These are phyloP conservation scores for Lichenothelia convexa DNA, from an alignment of 495 filamentous ascomycete species.

Conservation along the genomic window DNA sequence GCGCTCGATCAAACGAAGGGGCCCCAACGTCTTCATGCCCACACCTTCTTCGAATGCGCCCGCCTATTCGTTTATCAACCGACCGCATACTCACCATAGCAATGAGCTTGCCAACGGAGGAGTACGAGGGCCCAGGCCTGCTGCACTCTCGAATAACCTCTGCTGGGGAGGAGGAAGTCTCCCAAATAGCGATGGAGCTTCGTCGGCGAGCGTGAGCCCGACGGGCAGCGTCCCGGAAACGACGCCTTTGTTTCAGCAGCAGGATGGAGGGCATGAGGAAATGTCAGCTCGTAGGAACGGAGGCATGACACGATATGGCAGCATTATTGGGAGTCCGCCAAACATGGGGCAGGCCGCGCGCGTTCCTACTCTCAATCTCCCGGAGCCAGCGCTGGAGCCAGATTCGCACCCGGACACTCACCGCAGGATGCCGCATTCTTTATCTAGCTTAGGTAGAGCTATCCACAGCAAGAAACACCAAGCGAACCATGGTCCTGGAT, in stretches of 20 bases:
- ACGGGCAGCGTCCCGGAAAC: no score
- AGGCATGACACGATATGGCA: conserved; percentile 42
- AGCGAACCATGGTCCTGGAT: no score
- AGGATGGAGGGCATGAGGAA: no score
- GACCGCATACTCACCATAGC: conserved; percentile 2
- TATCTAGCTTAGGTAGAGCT: no score
- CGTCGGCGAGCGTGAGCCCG: no score
- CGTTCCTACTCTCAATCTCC: conserved; percentile 58
- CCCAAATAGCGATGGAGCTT: not conserved
- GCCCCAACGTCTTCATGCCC: conserved; percentile 8
- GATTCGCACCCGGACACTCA: conserved; percentile 5
- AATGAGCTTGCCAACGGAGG: not conserved
- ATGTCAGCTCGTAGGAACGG: no score
- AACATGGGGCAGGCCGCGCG: no score
- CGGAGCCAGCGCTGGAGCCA: conserved; percentile 50
- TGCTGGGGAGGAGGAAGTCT: not conserved
- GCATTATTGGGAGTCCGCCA: conserved; percentile 52
- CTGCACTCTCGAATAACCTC: not conserved
- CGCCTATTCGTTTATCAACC: conserved; percentile 17
- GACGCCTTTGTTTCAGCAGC: no score
- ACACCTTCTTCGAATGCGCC: conserved; percentile 24
- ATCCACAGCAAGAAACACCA: no score
- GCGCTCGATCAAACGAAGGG: conserved; percentile 18
- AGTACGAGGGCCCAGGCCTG: conserved; percentile 4
- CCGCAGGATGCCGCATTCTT: no score